Conservation (phyloP, 2,329 filamentous ascomycete genomes). For the Neofusicoccum parvum region DNA sequence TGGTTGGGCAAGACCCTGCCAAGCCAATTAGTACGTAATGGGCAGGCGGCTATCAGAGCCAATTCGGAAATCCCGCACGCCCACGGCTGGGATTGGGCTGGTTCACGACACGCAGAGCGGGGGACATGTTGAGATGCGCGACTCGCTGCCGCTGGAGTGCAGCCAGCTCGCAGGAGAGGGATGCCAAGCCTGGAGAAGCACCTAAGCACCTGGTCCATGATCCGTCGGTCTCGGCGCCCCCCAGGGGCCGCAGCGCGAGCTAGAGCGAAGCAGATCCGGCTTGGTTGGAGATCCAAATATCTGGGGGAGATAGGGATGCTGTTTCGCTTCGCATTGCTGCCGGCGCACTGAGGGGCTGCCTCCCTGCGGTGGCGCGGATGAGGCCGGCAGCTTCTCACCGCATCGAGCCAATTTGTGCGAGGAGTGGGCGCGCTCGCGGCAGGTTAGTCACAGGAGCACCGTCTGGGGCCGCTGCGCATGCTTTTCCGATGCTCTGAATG, state of each 20-base stretch:
- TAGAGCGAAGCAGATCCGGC: slow-evolving; percentile 13
- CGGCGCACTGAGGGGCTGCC: not conserved
- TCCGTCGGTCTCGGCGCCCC: slow-evolving; percentile 11
- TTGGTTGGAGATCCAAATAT: slow-evolving; percentile 18
- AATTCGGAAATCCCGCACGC: slow-evolving; percentile 11
- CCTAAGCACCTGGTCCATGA: slow-evolving; percentile 6
- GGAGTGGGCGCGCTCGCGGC: not conserved
- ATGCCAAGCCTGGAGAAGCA: slow-evolving; percentile 8
- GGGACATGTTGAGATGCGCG: not conserved
- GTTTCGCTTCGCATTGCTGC: not conserved
- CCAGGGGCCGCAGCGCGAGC: not conserved
- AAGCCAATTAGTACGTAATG: slow-evolving; percentile 18
- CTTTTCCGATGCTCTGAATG: not conserved
- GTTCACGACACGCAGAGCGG: not conserved
- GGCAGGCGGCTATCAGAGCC: slow-evolving; percentile 13
- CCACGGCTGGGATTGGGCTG: not conserved
- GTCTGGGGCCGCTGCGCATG: not conserved
- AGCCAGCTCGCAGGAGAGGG: not conserved
- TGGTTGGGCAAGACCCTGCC: slow-evolving; percentile 17
- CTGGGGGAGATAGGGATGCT: slow-evolving; percentile 9
- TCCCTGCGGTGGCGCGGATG: not conserved
- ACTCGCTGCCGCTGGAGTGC: not conserved
- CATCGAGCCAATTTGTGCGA: not conserved
- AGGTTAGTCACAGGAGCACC: not conserved
- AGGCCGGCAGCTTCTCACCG: not conserved